A percentile compares a stretch with the other conserved stretches of the same genome.
Evolutionary conservation across 2,329 filamentous ascomycete species (phyloP).

Genomic region (Apiospora phragmitis): DNA sequence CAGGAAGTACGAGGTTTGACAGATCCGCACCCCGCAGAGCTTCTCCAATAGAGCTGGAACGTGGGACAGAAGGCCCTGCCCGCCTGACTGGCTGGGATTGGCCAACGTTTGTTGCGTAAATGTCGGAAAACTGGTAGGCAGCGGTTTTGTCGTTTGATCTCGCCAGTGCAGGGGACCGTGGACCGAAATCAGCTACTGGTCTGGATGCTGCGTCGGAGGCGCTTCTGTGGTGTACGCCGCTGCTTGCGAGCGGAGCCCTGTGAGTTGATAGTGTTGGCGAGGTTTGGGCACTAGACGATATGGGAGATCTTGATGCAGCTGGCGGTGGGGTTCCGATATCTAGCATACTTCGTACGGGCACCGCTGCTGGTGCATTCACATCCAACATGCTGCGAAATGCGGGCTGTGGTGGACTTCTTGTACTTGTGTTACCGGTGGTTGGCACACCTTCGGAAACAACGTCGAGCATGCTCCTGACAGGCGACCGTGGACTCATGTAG

Average conservation of each 20-base stretch:
- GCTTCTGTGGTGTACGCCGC: conserved; percentile 46
- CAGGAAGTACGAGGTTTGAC: conserved; percentile 49
- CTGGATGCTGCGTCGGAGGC: conserved; percentile 55
- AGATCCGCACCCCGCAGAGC: conserved; percentile 54
- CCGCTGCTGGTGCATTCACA: conserved; percentile 45
- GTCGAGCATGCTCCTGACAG: conserved; percentile 69
- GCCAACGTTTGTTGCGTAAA: conserved; percentile 52
- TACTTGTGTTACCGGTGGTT: conserved; percentile 23
- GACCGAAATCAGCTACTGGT: conserved; percentile 46
- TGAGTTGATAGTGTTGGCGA: conserved; percentile 45
- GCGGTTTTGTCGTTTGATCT: conserved; percentile 41
- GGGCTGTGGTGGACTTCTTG: conserved; percentile 44
- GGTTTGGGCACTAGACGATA: conserved; percentile 44
- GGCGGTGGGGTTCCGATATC: conserved; percentile 42
- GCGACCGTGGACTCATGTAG: conserved; percentile 60
- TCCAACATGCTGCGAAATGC: conserved; percentile 68
- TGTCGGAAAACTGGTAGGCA: conserved; percentile 63
- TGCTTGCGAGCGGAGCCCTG: conserved; percentile 31
- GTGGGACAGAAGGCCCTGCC: conserved; percentile 25
- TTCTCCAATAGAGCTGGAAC: conserved; percentile 49
- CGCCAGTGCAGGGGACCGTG: conserved; percentile 32
- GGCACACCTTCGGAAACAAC: conserved; percentile 45
- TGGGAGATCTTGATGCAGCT: conserved; percentile 19
- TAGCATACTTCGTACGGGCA: conserved; percentile 53
- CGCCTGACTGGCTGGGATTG: conserved; percentile 46